phyloP scores from a whole-genome alignment of 306 rosid species.

The Pyrus betulifolia region DNA sequence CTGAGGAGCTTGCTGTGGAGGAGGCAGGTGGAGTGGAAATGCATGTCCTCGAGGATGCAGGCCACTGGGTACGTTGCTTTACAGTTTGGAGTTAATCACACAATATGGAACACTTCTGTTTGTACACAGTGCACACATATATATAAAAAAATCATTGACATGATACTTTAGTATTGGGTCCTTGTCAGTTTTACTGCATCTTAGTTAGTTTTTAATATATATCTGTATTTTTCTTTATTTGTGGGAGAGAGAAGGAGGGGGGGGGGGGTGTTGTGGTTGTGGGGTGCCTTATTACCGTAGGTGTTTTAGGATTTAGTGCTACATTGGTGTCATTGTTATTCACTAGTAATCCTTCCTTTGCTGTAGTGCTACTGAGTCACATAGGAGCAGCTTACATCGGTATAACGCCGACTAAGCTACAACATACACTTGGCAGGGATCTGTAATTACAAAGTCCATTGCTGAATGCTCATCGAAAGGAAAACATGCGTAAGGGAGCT shows the following conservation, averaged over 20 bases:
- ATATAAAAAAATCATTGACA: no score
- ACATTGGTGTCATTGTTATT: background rate
- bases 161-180: background rate
- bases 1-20: constrained; percentile 80
- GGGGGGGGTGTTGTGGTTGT: fast-evolving
- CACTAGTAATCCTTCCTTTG: background rate
- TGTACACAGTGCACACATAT: background rate
- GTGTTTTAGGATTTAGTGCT: background rate
- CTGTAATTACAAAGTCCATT: background rate
- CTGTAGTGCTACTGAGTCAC: background rate
- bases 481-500: background rate
- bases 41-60: constrained; percentile 99
- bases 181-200: background rate
- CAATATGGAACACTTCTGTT: background rate
- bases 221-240: no score
- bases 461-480: background rate
- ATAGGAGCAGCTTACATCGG: background rate
- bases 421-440: background rate
- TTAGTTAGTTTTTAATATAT: no score
- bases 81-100: background rate
- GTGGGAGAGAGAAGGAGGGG: no score
- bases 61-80: constrained; percentile 73
- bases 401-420: background rate
- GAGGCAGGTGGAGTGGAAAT: constrained; percentile 98
- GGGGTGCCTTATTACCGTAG: background rate